Base-by-base conservation (phyloP, 2,329 filamentous ascomycete genomes). In the Colletotrichum endophyticum region DNA sequence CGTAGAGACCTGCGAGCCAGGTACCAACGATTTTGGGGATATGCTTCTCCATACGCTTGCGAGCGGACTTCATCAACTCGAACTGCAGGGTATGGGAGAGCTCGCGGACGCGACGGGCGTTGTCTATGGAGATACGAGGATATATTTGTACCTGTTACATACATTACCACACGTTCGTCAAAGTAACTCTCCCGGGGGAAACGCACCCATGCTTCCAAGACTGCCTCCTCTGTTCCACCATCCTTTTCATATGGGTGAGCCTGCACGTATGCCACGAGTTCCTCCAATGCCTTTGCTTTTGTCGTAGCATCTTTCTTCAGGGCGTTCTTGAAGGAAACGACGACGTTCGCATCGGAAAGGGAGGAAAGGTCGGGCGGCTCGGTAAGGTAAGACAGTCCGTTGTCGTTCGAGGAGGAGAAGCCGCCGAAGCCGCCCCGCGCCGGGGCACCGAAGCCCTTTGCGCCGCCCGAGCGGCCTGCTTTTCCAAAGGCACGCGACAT, bases 221-320 rank as follows among this genome's bases (percentile, higher is more conserved):
- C 86, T 13, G 93, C 89, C 80, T 98, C 95, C 81, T 98, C 96
- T 22, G 94, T 87, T 36, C 92, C 93, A 30, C 90, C 91, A 79
- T 89, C 87, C 72, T 88, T 81, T 77, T 89, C 90, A 83, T 83
- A 89, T 57, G 84, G 89, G 84, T 87, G 90, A 15, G 86, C 84
- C 78, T 89, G 88, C 53, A 95, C 87, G 81, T 94, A 91, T 39
- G 90, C 84, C 64, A 95, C 89, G 25, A 99, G 86, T 69, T 99
- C 96, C 80, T 99, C 96, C 32, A 99, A 87, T 0, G 95, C 96
- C 84, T 96, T 98, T 9, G 94, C 90, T 83, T 98, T 98, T 49
- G 97, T 99, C 13, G 93, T 98, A 81, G 93, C 94, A 86, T 98
- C 96, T 85, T 97, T 98, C 87, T 99, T 99, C 67, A 93, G 90